phyloP scores from a whole-genome alignment of 306 rosid species.

The Elaeagnus macrophylla region DNA sequence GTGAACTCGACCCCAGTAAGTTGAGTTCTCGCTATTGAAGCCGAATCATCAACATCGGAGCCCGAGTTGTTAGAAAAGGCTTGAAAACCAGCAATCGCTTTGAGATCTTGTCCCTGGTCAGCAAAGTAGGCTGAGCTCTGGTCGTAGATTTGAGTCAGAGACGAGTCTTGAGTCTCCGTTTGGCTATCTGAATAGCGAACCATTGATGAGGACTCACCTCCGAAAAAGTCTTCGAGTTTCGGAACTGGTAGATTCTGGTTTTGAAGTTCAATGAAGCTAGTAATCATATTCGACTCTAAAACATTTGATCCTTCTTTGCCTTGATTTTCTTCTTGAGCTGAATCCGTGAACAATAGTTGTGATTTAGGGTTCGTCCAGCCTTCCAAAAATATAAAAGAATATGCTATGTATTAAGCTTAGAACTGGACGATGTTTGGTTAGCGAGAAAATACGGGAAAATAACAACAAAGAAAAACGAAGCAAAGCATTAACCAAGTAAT shows the following conservation, averaged over 20 bases:
- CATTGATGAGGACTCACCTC: constrained; percentile 47
- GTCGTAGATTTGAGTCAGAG: constrained; percentile 77
- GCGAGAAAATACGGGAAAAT: constrained; percentile 1
- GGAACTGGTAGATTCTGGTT: constrained; percentile 44
- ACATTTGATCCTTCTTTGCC: constrained; percentile 16
- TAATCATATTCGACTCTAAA: constrained; percentile 20
- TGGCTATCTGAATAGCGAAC: constrained; percentile 69
- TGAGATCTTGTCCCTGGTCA: constrained; percentile 56
- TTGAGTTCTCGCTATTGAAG: constrained; percentile 42
- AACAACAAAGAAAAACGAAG: too few species aligned
- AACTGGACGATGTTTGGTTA: neutral
- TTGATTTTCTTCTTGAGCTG: constrained; percentile 21
- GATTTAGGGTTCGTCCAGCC: constrained; percentile 65
- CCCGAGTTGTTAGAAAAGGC: constrained; percentile 85
- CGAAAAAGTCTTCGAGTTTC: constrained; percentile 84
- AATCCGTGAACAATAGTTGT: constrained; percentile 25
- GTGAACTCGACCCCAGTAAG: constrained; percentile 38
- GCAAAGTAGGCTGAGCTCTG: constrained; percentile 47
- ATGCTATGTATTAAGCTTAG: neutral
- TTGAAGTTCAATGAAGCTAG: constrained; percentile 38
- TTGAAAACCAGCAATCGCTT: constrained; percentile 58
- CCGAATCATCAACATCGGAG: constrained; percentile 88
- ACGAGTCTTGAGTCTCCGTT: constrained; percentile 83
- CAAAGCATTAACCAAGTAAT: too few species aligned
- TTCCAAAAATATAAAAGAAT: constrained; percentile 5